These are phyloP conservation scores for Trametes hirsuta DNA, from an alignment of 1,284 basidiomycete genomes.

Conservation along the genomic window DNA sequence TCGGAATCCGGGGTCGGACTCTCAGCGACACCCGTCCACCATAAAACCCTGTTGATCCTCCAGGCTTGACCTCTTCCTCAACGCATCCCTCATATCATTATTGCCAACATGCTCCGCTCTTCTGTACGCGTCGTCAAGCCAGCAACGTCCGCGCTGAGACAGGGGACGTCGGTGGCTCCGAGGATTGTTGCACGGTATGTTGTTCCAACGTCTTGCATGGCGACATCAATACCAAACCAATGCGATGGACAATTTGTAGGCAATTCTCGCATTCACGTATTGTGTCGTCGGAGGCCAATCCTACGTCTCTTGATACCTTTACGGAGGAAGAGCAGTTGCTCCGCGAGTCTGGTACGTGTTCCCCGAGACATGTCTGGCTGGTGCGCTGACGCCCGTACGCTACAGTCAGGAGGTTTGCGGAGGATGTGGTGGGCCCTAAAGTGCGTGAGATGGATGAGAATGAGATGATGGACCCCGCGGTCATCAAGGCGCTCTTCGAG, in stretches of 20 bases:
- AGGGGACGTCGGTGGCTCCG: conserved; percentile 34
- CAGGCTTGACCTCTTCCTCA: not conserved
- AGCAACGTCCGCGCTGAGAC: conserved; percentile 42
- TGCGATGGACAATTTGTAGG: conserved; percentile 5
- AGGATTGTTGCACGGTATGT: conserved; percentile 12
- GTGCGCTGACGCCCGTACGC: not conserved
- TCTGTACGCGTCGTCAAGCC: conserved; percentile 16
- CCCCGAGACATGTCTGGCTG: not conserved
- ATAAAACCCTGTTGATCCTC: not conserved
- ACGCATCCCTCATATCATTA: not conserved
- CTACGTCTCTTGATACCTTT: conserved; percentile 76
- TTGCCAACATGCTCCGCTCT: conserved; percentile 15
- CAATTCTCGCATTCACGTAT: conserved; percentile 24
- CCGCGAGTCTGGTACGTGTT: conserved; percentile 75
- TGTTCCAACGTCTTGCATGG: not conserved
- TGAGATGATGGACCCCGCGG: conserved; percentile 89
- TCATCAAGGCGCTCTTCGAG: conserved; percentile 93
- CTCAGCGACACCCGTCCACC: not conserved
- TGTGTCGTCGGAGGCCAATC: conserved; percentile 18
- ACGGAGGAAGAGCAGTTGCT: conserved; percentile 94
- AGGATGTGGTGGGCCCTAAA: conserved; percentile 87
- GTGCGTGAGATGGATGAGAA: conserved; percentile 98
- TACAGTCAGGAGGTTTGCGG: conserved; percentile 84
- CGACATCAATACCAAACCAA: not conserved
- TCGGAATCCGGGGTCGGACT: conserved; percentile 5